Conservation (phyloP, 441 rosid genomes). For the Rhodomyrtus psidioides region DNA sequence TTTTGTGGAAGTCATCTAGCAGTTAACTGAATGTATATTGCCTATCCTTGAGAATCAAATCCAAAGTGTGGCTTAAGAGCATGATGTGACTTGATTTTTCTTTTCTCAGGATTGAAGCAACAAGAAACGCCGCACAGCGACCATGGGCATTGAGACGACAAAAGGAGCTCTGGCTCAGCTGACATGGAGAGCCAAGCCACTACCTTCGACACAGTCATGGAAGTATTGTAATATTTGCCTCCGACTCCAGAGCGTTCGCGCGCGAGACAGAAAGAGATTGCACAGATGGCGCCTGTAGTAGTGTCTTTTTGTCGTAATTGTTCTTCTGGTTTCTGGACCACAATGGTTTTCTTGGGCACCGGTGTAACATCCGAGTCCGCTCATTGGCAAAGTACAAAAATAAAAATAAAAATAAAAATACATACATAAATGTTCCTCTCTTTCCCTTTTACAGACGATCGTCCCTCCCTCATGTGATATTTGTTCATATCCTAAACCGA, state of each 20-base stretch:
- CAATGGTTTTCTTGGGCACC: neutral
- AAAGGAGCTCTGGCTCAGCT: neutral
- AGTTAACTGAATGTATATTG: neutral
- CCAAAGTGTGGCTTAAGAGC: neutral
- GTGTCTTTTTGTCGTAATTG: neutral
- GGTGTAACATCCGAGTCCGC: neutral
- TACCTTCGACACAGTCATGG: neutral
- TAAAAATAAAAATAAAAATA: too few relatives aligned
- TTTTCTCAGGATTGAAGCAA: slow-evolving; percentile 7
- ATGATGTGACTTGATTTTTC: neutral
- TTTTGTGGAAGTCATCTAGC: neutral
- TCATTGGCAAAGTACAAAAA: neutral
- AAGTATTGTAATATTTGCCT: neutral
- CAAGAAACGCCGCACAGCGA: slow-evolving; percentile 4
- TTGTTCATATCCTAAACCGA: neutral
- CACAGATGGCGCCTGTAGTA: neutral
- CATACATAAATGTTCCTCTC: neutral
- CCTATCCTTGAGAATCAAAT: neutral
- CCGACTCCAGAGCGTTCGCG: neutral
- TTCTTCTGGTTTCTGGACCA: neutral
- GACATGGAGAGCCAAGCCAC: neutral
- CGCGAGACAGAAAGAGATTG: neutral
- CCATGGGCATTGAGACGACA: neutral
- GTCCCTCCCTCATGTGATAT: neutral
- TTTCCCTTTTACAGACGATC: neutral